phyloP scores from a whole-genome alignment of 345 rosid species.

The Eucalyptus camaldulensis region DNA sequence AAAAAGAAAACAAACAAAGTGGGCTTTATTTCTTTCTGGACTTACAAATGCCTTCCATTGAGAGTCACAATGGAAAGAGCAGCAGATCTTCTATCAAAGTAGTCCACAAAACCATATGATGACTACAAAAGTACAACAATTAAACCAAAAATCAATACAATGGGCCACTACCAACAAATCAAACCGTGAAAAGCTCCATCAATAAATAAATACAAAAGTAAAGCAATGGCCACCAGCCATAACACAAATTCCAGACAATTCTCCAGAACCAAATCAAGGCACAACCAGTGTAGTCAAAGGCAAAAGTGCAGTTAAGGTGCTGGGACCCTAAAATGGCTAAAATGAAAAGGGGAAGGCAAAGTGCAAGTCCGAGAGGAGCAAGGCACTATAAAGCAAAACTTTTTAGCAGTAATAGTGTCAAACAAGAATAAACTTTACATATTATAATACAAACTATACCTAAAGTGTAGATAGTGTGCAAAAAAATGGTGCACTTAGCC shows the following conservation, averaged over 20 bases:
- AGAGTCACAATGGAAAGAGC: conserved; percentile 66
- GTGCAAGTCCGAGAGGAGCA: not conserved
- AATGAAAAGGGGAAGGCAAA: not conserved
- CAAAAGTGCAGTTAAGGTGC: not conserved
- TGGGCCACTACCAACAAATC: not conserved
- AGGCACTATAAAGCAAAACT: not conserved
- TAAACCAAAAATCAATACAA: not conserved
- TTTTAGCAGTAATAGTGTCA: not conserved
- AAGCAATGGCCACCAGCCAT: not conserved
- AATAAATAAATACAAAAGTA: not conserved
- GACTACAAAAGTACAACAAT: conserved; percentile 35
- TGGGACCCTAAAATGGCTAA: not conserved
- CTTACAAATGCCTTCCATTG: conserved; percentile 91
- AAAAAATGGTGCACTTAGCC: not conserved
- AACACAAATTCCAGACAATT: not conserved
- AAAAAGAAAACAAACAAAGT: not conserved
- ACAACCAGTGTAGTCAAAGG: not conserved
- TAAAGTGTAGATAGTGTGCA: not conserved
- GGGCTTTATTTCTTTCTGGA: not conserved
- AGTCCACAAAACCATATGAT: conserved; percentile 90
- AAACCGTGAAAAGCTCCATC: not conserved
- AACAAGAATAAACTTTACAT: not conserved
- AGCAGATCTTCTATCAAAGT: conserved; percentile 83
- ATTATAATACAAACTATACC: not conserved
- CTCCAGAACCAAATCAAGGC: not conserved